These are phyloP conservation scores for Eucalyptus albens DNA, from an alignment of 345 rosid species.

Conservation along the genomic window DNA sequence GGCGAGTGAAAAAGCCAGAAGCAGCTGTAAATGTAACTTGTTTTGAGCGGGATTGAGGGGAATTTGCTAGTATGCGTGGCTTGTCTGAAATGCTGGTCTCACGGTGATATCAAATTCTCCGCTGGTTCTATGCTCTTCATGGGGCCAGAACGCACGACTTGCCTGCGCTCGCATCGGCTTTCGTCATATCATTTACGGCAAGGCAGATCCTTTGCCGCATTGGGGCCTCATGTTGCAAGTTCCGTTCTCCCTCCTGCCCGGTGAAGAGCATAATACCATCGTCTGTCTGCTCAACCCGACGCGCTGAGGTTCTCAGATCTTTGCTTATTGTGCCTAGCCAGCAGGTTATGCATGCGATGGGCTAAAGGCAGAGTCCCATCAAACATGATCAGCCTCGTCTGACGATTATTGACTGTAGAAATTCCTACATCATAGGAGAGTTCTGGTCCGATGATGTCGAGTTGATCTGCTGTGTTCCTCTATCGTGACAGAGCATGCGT, in stretches of 20 bases:
- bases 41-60: neutral
- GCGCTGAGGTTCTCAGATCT: neutral
- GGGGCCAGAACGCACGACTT: neutral
- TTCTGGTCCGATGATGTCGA: neutral
- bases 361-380: neutral
- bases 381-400: neutral
- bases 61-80: neutral
- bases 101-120: neutral
- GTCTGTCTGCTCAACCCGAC: rapidly evolving
- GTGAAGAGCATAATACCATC: neutral
- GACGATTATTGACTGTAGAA: neutral
- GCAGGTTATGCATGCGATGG: neutral
- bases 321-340: neutral
- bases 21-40: neutral
- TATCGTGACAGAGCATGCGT: neutral
- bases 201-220: neutral
- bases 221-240: neutral
- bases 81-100: neutral
- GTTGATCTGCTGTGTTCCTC: neutral
- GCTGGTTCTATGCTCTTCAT: neutral
- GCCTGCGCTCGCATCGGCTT: neutral
- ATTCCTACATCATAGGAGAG: neutral
- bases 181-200: neutral
- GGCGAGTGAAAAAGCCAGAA: neutral
- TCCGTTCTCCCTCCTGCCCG: neutral